Conservation (phyloP, 257 asterid species). For the Cynanchum wilfordii region DNA sequence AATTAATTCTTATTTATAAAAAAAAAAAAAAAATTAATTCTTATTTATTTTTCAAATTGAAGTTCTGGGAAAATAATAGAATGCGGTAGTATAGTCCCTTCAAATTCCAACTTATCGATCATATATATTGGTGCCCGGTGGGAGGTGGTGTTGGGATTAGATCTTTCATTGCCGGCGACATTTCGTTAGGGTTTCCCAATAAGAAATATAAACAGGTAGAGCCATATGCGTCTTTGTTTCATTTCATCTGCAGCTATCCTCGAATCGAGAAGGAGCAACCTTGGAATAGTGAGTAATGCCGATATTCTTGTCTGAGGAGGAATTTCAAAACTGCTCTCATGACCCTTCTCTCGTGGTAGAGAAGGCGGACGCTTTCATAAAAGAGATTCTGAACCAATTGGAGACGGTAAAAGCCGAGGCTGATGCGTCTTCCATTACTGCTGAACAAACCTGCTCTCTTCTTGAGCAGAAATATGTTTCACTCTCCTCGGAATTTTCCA, state of each 20-base stretch:
- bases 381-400: constrained; percentile 51
- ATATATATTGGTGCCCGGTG: not conserved
- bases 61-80: no score
- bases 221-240: not conserved
- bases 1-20: no score
- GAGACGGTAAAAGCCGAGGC: constrained; percentile 83
- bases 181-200: not conserved
- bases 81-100: not conserved
- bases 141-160: not conserved
- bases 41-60: no score
- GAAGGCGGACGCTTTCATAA: constrained; percentile 81
- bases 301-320: constrained; percentile 74
- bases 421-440: constrained; percentile 79
- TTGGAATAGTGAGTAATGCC: constrained; percentile 42
- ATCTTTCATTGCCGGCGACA: not conserved
- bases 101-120: not conserved
- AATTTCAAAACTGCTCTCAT: constrained; percentile 50
- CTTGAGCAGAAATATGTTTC: constrained; percentile 80
- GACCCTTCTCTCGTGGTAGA: constrained; percentile 57
- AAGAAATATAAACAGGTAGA: not conserved
- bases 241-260: not conserved
- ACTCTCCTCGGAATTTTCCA: constrained; percentile 50
- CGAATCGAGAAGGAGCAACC: not conserved
- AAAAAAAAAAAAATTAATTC: no score
- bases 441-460: constrained; percentile 78